Evolutionary conservation across 768 basidiomycete genomes (phyloP).

Genomic region (Panus rudis): DNA sequence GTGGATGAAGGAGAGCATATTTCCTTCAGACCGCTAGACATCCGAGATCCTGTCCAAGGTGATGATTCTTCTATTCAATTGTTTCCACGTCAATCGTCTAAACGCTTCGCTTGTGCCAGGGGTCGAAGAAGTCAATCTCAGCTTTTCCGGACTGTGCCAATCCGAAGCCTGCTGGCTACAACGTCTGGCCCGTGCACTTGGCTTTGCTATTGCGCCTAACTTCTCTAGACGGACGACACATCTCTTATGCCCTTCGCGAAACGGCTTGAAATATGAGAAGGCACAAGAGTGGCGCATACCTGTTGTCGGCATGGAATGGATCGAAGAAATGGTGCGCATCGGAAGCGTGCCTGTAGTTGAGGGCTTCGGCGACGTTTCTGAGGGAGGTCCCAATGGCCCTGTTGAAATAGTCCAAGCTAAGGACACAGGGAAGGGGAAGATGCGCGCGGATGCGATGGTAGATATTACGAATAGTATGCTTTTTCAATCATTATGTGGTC

Average conservation of each 20-base stretch:
- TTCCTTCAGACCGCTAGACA: slow-evolving; percentile 59
- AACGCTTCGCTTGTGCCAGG: slow-evolving; percentile 28
- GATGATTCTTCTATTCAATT: background rate
- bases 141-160: slow-evolving; percentile 71
- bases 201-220: slow-evolving; percentile 45
- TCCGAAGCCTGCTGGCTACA: slow-evolving; percentile 61
- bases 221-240: slow-evolving; percentile 72
- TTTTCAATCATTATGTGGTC: background rate
- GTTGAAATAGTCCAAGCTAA: slow-evolving; percentile 21
- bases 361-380: background rate
- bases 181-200: slow-evolving; percentile 61
- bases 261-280: slow-evolving; percentile 71
- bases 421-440: slow-evolving; percentile 27
- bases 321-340: slow-evolving; percentile 47
- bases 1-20: slow-evolving; percentile 62
- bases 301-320: slow-evolving; percentile 66
- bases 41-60: slow-evolving; percentile 57
- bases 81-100: background rate
- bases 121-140: slow-evolving; percentile 50
- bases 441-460: slow-evolving; percentile 12
- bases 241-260: slow-evolving; percentile 65
- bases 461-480: slow-evolving; percentile 42
- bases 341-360: slow-evolving; percentile 39
- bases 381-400: slow-evolving; percentile 4
- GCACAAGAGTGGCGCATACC: slow-evolving; percentile 75